A percentile compares a stretch with the other conserved stretches of the same genome.
phyloP scores from a whole-genome alignment of 2,329 filamentous ascomycete species.

The Beauveria caledonica region DNA sequence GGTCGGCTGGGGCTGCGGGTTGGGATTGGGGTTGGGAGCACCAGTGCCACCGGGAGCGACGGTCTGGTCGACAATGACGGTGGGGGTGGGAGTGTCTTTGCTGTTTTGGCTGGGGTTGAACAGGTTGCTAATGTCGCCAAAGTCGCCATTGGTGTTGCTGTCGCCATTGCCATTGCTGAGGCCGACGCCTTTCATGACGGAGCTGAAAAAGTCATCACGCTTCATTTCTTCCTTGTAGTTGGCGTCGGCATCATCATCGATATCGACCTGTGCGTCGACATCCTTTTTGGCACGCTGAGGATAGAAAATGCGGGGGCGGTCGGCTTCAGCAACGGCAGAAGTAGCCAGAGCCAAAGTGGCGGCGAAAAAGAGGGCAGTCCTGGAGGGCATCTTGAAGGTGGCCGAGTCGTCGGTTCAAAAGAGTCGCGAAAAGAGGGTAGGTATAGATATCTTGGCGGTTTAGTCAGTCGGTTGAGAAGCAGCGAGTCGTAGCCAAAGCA shows the following conservation, averaged over 20 bases:
- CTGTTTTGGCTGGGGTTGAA: conserved; percentile 11
- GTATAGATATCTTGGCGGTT: background rate
- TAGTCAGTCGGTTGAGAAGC: background rate
- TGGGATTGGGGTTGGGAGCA: conserved; percentile 13
- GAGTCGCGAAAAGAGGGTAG: conserved; percentile 1
- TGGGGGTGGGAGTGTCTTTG: conserved; percentile 19
- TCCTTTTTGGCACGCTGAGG: conserved; percentile 48
- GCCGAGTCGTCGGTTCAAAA: background rate
- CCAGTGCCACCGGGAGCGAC: conserved; percentile 9
- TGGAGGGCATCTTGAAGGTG: conserved; percentile 7
- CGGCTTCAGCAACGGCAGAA: conserved; percentile 35
- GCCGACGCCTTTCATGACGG: background rate
- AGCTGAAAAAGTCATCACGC: conserved; percentile 5
- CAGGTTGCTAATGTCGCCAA: conserved; percentile 4
- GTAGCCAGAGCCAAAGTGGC: conserved; percentile 41
- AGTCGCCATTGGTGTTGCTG: background rate
- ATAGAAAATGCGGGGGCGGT: conserved; percentile 48
- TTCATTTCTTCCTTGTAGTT: conserved; percentile 9
- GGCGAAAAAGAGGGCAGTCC: conserved; percentile 24
- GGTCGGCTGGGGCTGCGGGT: conserved; percentile 12
- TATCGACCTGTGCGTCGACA: conserved; percentile 17
- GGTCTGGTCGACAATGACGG: conserved; percentile 15
- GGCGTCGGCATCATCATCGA: conserved; percentile 11
- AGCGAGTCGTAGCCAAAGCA: background rate
- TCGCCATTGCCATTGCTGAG: background rate